Base-by-base conservation (phyloP, 768 basidiomycete species). In the Lentinus brumalis region DNA sequence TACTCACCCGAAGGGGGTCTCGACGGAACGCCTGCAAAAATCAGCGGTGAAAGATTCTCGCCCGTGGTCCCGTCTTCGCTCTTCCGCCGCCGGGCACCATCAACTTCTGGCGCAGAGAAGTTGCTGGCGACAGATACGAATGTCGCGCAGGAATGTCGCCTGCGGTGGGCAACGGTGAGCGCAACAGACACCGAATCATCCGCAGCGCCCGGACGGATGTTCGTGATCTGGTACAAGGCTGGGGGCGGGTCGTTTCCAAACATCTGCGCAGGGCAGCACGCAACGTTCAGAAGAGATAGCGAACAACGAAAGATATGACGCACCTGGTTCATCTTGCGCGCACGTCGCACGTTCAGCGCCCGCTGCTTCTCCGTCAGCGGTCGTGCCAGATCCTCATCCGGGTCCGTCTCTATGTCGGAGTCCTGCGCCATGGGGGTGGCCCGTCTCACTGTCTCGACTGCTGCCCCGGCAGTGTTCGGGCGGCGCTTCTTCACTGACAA, bases 281-380 rank as follows among this genome's bases (percentile, higher is more conserved):
- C 46, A 45, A 54, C n/a, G 42, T 26, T 26, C 21, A 26, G 21
- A 35, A 6, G 35, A 35, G 35, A 7, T 35, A 46, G 49, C 56
- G 42, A 5, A 31, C 50, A n/a, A 30, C 50, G 39, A 61, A 50
- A 47, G 29, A 21, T 44, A 52, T 38, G 18, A 52, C 71, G 32
- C 63, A 84, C 83, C 76, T 83, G 79, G 5, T 77, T 69, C 73
- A 85, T 79, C 70, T 84, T 85, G 60, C 77, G 69, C 32, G 80
- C 81, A 32, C 82, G 78, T 62, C 74, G 77, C 56, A 84, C 75
- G 54, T 75, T 78, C 57, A 78, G 59, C 9, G 73, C 67, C 55
- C 77, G 71, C 65, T 82, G 76, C 50, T 69, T 71, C 57, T 76
- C 78, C 11, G 64, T 55, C 12, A 49, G 56, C 52, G 30, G 38